phyloP scores from a whole-genome alignment of 2,329 filamentous ascomycete species.

The Fusarium albidum region DNA sequence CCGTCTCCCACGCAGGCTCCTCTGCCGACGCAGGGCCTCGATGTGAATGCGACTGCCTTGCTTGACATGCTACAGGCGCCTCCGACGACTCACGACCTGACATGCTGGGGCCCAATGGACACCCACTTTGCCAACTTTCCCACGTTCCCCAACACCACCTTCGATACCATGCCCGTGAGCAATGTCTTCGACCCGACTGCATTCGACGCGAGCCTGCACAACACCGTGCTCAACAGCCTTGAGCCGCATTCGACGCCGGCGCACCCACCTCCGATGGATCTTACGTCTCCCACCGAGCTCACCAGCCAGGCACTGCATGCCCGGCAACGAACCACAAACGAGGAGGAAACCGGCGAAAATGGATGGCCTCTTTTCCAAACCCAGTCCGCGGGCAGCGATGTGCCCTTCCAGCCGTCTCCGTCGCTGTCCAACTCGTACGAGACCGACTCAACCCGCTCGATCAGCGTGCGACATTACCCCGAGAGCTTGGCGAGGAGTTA shows the following conservation, averaged over 20 bases:
- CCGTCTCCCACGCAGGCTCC: slow-evolving; percentile 33
- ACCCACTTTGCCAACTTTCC: slow-evolving; percentile 37
- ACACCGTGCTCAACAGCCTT: slow-evolving; percentile 32
- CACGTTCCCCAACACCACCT: slow-evolving; percentile 33
- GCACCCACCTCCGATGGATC: slow-evolving; percentile 33
- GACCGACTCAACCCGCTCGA: slow-evolving; percentile 39
- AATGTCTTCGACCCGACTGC: slow-evolving; percentile 37
- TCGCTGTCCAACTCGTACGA: slow-evolving; percentile 40
- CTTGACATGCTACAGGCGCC: slow-evolving; percentile 41
- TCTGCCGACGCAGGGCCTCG: slow-evolving; percentile 35
- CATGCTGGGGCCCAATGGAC: slow-evolving; percentile 40
- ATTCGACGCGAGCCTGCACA: slow-evolving; percentile 37
- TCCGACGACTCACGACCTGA: slow-evolving; percentile 39
- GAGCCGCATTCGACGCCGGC: slow-evolving; percentile 27
- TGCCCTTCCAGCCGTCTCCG: slow-evolving; percentile 38
- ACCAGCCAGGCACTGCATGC: slow-evolving; percentile 27
- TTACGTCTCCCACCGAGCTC: slow-evolving; percentile 33
- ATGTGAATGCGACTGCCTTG: slow-evolving; percentile 39
- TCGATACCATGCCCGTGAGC: slow-evolving; percentile 37
- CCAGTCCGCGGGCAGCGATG: slow-evolving; percentile 34
- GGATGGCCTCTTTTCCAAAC: slow-evolving; percentile 39
- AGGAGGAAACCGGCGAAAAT: slow-evolving; percentile 39
- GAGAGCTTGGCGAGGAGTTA: slow-evolving; percentile 39
- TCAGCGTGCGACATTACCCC: slow-evolving; percentile 37
- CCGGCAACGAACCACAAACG: slow-evolving; percentile 29